Evolutionary conservation across 805 yeast species (phyloP), one percentile per base, ranked within the genome.

Genomic region (Teunomyces aglyptinius): DNA sequence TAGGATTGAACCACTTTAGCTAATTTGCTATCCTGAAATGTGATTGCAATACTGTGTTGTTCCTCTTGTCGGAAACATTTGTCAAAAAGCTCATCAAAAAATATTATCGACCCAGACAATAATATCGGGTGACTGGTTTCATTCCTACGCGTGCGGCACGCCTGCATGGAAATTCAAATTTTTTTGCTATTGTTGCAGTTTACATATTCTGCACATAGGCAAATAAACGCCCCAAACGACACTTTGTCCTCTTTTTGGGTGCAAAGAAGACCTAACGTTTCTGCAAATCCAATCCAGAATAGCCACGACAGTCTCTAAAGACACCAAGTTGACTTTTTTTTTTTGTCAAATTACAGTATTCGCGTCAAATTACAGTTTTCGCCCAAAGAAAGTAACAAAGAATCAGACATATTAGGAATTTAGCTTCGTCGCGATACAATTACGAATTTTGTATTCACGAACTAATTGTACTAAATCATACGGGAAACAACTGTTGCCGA

Each of bases 191-290:
- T 36, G 39, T 36, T 36, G 28, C 39, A 36, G 39, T 11, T 15
- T n/a, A 36, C 28, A 20, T 13, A 22, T 12, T 22, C 28, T 36
- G 39, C 39, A 36, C 16, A 20, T 20, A 12, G 10, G 18, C 27
- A 18, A 7, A 34, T 6, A 11, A 5, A 6, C 38, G 38, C 38
- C 38, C 38, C 22, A 34, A 34, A 10, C 8, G 13, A 8, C n/a
- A 34, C 4, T 18, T 18, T 34, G 22, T 19, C 38, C 38, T 18
- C 7, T 16, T 36, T 36, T 36, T 36, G 39, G 39, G 19, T 36
- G 39, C 39, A 36, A 36, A 36, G 39, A 36, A 36, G 39, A 36
- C 39, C 28, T 36, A n/a, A 20, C 16, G 18, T 36, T 36, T 36
- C 39, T 36, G 39, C 39, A 36, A 10, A 19, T n/a, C 12, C 28